A percentile compares a stretch with the other conserved stretches of the same genome.
These are phyloP conservation scores for Suhomyces xylopsoci DNA, from an alignment of 805 yeast genomes.

Conservation along the genomic window DNA sequence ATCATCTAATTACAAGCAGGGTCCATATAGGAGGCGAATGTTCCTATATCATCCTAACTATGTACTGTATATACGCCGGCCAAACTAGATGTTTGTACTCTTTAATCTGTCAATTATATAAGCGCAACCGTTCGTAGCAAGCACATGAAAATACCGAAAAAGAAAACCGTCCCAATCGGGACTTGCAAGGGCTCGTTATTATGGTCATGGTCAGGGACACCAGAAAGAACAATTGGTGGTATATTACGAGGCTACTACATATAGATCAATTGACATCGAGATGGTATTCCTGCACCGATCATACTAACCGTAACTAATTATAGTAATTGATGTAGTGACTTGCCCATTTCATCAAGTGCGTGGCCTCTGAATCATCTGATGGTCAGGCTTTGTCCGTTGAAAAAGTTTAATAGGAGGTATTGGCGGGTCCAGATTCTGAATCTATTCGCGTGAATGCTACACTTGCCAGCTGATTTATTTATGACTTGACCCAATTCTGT, in stretches of 20 bases:
- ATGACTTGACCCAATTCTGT: background rate
- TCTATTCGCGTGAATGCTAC: background rate
- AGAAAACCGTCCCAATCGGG: background rate
- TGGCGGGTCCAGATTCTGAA: background rate
- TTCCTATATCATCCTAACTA: background rate
- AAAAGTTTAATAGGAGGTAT: background rate
- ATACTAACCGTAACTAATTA: background rate
- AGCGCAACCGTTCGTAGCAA: background rate
- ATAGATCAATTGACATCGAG: background rate
- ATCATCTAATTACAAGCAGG: background rate
- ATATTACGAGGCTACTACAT: background rate
- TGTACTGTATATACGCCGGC: background rate
- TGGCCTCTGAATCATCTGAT: background rate
- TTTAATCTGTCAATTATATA: background rate
- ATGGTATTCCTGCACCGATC: background rate
- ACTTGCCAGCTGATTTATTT: background rate
- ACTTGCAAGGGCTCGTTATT: background rate
- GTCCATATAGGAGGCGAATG: background rate
- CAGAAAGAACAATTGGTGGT: background rate
- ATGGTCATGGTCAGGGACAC: background rate
- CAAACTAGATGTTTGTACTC: background rate
- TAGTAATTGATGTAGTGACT: background rate
- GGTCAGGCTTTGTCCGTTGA: background rate
- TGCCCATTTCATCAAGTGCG: background rate
- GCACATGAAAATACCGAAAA: background rate